Percentiles rank a stretch among this genome's conserved stretches.
Conservation (phyloP, 768 basidiomycete genomes). For the Pisolithus albus region DNA sequence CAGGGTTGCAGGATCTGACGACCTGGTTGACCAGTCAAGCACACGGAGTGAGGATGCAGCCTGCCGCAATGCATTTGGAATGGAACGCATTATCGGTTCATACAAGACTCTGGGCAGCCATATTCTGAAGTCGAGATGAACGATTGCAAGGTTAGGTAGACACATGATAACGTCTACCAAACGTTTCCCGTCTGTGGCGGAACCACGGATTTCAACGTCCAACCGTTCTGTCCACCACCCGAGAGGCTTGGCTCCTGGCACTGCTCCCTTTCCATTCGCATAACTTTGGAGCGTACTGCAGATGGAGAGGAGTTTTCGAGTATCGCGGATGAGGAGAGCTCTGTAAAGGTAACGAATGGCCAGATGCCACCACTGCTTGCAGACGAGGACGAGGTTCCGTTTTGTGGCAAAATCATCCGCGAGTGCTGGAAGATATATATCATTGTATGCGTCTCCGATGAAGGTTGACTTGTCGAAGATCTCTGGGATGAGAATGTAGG, state of each 20-base stretch:
- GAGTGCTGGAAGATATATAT: background rate
- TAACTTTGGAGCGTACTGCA: constrained; percentile 9
- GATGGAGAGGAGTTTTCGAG: constrained; percentile 15
- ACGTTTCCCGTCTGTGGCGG: background rate
- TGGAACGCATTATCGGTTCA: background rate
- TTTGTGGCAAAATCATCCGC: constrained; percentile 18
- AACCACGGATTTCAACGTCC: constrained; percentile 18
- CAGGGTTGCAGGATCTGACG: background rate
- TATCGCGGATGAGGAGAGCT: constrained; percentile 15
- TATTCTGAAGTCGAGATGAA: constrained; percentile 7
- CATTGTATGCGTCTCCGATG: constrained; percentile 6
- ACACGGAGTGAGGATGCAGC: constrained; percentile 15
- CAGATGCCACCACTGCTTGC: constrained; percentile 24
- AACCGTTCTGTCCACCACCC: constrained; percentile 20
- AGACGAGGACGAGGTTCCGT: constrained; percentile 22
- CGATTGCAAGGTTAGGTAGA: constrained; percentile 15
- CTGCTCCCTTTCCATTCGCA: constrained; percentile 2
- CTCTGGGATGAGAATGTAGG: constrained; percentile 17
- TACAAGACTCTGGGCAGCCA: background rate
- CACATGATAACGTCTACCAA: constrained; percentile 10
- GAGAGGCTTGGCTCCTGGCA: constrained; percentile 7
- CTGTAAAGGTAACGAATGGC: constrained; percentile 18
- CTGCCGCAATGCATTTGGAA: constrained; percentile 12
- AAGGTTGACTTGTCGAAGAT: constrained; percentile 13
- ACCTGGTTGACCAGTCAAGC: constrained; percentile 11